Percentiles rank a stretch among this genome's conserved stretches.
Conservation (phyloP, 352 stramenopile species). For the Pythium sp. region DNA sequence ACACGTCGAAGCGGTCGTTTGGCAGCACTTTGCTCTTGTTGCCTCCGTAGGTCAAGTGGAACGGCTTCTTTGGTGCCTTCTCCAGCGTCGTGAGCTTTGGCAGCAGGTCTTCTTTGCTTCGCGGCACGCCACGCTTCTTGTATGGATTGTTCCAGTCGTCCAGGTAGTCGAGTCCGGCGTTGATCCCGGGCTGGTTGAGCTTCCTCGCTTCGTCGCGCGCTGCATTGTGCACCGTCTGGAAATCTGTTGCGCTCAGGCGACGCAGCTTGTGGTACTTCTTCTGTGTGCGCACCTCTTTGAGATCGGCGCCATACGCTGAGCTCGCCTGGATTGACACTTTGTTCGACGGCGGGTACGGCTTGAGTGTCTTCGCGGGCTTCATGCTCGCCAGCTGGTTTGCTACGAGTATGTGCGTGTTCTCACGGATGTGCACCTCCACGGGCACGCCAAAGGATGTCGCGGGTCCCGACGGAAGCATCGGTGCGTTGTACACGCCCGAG, state of each 20-base stretch:
- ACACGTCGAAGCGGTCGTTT: constrained; percentile 69
- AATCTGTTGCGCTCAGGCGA: constrained; percentile 38
- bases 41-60: constrained; percentile 54
- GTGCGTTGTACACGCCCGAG: constrained; percentile 63
- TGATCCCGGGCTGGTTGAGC: constrained; percentile 45
- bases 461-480: constrained; percentile 26
- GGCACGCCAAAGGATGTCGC: constrained; percentile 56
- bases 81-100: constrained; percentile 45
- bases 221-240: constrained; percentile 48
- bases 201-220: constrained; percentile 35
- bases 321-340: constrained; percentile 52
- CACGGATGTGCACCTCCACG: constrained; percentile 57
- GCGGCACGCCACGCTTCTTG: constrained; percentile 59
- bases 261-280: constrained; percentile 66
- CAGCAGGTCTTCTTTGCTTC: constrained; percentile 44
- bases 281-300: constrained; percentile 45
- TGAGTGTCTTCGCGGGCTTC: constrained; percentile 37
- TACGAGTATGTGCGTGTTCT: constrained; percentile 48
- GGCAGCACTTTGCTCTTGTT: constrained; percentile 69
- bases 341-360: constrained; percentile 50
- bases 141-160: constrained; percentile 67
- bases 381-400: constrained; percentile 25
- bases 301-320: constrained; percentile 35
- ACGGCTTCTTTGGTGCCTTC: constrained; percentile 40
- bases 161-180: constrained; percentile 53